phyloP scores from a whole-genome alignment of 106 monocot genomes.

The Posidonia australis region DNA sequence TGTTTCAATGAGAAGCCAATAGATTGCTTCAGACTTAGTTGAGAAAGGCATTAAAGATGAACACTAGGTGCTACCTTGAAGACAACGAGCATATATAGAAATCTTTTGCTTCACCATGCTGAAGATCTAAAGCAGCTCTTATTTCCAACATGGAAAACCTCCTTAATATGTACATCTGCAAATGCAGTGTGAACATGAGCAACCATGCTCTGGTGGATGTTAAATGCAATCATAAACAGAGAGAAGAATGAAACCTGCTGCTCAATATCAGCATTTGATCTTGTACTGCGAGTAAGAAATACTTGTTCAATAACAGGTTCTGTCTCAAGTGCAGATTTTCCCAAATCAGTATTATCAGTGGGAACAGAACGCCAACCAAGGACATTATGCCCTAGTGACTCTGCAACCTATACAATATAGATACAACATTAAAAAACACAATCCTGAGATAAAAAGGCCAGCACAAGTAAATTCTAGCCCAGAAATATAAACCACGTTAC shows the following conservation, averaged over 20 bases:
- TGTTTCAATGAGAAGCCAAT: background rate
- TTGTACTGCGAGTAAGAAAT: constrained; percentile 64
- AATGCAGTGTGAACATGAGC: constrained; percentile 1
- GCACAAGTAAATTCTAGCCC: too few species aligned
- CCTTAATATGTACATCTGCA: constrained; percentile 90
- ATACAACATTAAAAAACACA: background rate
- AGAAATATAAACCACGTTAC: too few species aligned
- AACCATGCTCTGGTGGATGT: background rate
- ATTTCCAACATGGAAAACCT: constrained; percentile 80
- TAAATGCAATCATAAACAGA: background rate
- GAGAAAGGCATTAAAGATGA: background rate
- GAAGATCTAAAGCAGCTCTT: constrained; percentile 69
- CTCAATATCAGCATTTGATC: constrained; percentile 69
- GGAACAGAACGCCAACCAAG: constrained; percentile 94
- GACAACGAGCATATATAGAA: constrained; percentile 97
- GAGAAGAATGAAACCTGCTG: constrained; percentile 55
- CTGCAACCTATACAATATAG: constrained; percentile 52
- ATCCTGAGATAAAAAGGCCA: too few species aligned
- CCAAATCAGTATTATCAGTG: constrained; percentile 77
- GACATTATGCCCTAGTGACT: constrained; percentile 84
- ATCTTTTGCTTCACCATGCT: constrained; percentile 69
- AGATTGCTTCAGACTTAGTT: background rate
- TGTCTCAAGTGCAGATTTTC: constrained; percentile 79
- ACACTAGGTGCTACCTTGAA: constrained; percentile 43
- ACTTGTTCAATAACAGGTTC: constrained; percentile 95